Evolutionary conservation across 1,139 yeast genomes (phyloP).

Genomic region (Candida gigantensis): DNA sequence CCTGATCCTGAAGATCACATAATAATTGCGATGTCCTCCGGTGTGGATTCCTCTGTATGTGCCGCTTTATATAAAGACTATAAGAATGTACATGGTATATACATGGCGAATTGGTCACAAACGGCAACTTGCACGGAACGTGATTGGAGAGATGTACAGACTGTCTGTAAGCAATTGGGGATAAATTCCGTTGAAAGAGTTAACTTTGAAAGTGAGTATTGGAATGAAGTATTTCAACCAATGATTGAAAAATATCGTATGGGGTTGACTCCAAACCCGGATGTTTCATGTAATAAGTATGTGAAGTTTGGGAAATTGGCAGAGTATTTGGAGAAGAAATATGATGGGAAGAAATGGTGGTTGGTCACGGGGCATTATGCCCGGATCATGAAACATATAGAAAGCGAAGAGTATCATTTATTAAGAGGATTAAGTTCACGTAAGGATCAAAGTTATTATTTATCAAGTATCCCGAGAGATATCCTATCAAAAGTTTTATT

Average conservation of each 20-base stretch:
- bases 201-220: slow-evolving; percentile 85
- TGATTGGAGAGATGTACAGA: slow-evolving; percentile 85
- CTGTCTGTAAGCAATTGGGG: slow-evolving; percentile 57
- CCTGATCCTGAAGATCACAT: slow-evolving; percentile 61
- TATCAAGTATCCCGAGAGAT: slow-evolving; percentile 61
- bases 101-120: slow-evolving; percentile 92
- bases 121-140: slow-evolving; percentile 73
- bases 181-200: slow-evolving; percentile 78
- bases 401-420: slow-evolving; percentile 43
- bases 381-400: slow-evolving; percentile 45
- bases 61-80: slow-evolving; percentile 64
- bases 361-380: slow-evolving; percentile 95
- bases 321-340: slow-evolving; percentile 47
- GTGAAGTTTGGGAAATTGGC: slow-evolving; percentile 84
- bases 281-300: slow-evolving; percentile 78
- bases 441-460: slow-evolving; percentile 91
- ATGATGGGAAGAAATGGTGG: slow-evolving; percentile 57
- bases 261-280: slow-evolving; percentile 95
- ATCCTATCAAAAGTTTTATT: slow-evolving; percentile 56
- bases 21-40: slow-evolving; percentile 91
- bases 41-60: slow-evolving; percentile 91
- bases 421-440: slow-evolving; percentile 57
- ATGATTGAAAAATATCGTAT: slow-evolving; percentile 71
- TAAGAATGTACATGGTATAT: slow-evolving; percentile 70
- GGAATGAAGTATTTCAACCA: slow-evolving; percentile 90